A percentile compares a stretch with the other conserved stretches of the same genome.
phyloP scores from a whole-genome alignment of 352 stramenopile species.

The Pythium aristosporum region DNA sequence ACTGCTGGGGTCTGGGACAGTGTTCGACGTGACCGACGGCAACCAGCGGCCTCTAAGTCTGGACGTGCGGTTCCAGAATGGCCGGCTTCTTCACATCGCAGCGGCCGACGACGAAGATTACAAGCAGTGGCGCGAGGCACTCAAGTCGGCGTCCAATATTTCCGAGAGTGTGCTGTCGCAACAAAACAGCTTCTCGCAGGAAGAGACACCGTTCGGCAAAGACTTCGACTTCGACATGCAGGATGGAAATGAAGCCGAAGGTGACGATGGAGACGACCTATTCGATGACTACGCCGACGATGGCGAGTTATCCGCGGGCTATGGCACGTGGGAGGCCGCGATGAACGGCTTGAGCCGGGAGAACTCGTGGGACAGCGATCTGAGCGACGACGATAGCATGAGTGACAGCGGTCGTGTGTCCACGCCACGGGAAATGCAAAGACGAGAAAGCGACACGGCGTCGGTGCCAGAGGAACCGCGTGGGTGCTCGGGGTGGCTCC shows the following conservation, averaged over 20 bases:
- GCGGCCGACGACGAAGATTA: constrained; percentile 56
- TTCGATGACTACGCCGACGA: constrained; percentile 32
- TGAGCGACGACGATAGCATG: constrained; percentile 11
- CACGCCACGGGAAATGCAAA: constrained; percentile 20
- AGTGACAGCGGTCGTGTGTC: constrained; percentile 8
- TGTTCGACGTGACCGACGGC: constrained; percentile 61
- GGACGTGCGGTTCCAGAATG: constrained; percentile 74
- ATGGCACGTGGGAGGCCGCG: constrained; percentile 51
- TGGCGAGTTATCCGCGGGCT: constrained; percentile 33
- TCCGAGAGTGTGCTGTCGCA: constrained; percentile 62
- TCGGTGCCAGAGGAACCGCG: constrained; percentile 27
- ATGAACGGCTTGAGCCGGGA: constrained; percentile 44
- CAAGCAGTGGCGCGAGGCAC: constrained; percentile 49
- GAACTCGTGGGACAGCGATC: constrained; percentile 38
- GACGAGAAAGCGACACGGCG: constrained; percentile 28
- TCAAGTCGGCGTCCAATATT: constrained; percentile 57
- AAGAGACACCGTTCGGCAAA: constrained; percentile 34
- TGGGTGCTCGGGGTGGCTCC: constrained; percentile 62
- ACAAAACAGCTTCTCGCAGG: constrained; percentile 33
- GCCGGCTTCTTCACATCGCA: constrained; percentile 61
- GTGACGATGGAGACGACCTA: neutral
- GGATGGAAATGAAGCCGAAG: constrained; percentile 12
- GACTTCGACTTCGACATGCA: constrained; percentile 51
- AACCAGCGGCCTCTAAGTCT: constrained; percentile 63
- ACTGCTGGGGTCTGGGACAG: constrained; percentile 55